Conservation (phyloP, 108 stramenopile species). For the Cafeteria roenbergensis region DNA sequence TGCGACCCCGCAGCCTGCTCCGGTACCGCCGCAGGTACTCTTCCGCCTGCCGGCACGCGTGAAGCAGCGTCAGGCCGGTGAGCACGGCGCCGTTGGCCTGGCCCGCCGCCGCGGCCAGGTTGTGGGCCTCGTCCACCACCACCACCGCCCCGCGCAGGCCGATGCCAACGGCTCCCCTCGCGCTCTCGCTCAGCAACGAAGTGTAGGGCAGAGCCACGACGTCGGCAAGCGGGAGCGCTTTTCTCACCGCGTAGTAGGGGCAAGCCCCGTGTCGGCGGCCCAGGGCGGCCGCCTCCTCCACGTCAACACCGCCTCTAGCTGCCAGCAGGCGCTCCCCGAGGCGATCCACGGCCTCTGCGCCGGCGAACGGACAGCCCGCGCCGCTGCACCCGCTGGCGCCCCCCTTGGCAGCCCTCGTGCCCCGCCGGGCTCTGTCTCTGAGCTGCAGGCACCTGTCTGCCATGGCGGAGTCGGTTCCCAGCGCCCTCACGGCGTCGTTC, state of each 20-base stretch:
- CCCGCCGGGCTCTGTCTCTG: conserved; percentile 48
- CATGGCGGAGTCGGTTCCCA: conserved; percentile 49
- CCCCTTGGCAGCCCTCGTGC: not conserved
- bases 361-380: conserved; percentile 51
- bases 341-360: conserved; percentile 43
- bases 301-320: conserved; percentile 60
- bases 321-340: conserved; percentile 66
- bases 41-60: not conserved
- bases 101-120: conserved; percentile 68
- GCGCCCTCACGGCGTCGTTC: conserved; percentile 44
- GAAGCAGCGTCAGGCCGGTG: conserved; percentile 12
- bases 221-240: conserved; percentile 61
- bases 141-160: conserved; percentile 59
- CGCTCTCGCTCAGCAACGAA: conserved; percentile 49
- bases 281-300: conserved; percentile 65
- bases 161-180: conserved; percentile 62
- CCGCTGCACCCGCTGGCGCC: conserved; percentile 12
- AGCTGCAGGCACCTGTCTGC: conserved; percentile 81
- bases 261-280: conserved; percentile 62
- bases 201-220: conserved; percentile 81
- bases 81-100: conserved; percentile 26
- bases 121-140: conserved; percentile 93
- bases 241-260: conserved; percentile 80
- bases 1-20: conserved; percentile 15
- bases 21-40: conserved; percentile 24